phyloP scores from a whole-genome alignment of 1,284 basidiomycete genomes.

The Heliocybe sulcata region DNA sequence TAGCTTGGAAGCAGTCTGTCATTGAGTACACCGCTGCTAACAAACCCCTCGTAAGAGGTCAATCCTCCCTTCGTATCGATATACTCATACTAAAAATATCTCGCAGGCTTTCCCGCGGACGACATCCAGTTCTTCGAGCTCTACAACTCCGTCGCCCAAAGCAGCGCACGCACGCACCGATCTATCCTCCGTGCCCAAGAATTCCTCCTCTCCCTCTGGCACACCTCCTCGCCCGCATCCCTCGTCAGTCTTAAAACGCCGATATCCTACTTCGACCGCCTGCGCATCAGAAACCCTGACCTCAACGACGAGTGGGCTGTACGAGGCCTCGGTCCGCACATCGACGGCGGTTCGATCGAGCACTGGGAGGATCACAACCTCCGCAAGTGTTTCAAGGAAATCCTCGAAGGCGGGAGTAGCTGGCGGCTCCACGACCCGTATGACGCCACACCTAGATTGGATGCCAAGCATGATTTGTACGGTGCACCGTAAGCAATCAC shows the following conservation, averaged over 20 bases:
- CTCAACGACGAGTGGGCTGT: slow-evolving; percentile 32
- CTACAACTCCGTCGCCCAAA: slow-evolving; percentile 60
- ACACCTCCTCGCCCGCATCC: slow-evolving; percentile 29
- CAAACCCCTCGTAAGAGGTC: slow-evolving; percentile 40
- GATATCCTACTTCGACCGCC: slow-evolving; percentile 69
- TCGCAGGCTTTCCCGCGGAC: slow-evolving; percentile 53
- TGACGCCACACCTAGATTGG: slow-evolving; percentile 40
- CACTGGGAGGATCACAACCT: slow-evolving; percentile 79
- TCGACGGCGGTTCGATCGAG: slow-evolving; percentile 77
- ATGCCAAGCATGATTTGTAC: slow-evolving; percentile 53
- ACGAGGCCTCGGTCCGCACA: slow-evolving; percentile 62
- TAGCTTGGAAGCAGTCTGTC: slow-evolving; percentile 53
- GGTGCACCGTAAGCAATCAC: slow-evolving; percentile 35
- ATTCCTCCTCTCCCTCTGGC: slow-evolving; percentile 57
- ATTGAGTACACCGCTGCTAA: slow-evolving; percentile 51
- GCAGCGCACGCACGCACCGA: slow-evolving; percentile 47
- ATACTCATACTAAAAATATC: slow-evolving; percentile 11
- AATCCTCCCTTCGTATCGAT: background rate
- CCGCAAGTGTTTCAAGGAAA: slow-evolving; percentile 57
- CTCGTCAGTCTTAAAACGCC: slow-evolving; percentile 48
- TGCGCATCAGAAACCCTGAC: slow-evolving; percentile 70
- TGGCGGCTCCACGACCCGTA: slow-evolving; percentile 60
- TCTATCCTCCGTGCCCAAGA: slow-evolving; percentile 42
- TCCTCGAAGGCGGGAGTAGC: slow-evolving; percentile 43
- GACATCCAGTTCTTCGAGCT: slow-evolving; percentile 71